phyloP scores from a whole-genome alignment of 176 grass and related monocot genomes.

The Zea mays region DNA sequence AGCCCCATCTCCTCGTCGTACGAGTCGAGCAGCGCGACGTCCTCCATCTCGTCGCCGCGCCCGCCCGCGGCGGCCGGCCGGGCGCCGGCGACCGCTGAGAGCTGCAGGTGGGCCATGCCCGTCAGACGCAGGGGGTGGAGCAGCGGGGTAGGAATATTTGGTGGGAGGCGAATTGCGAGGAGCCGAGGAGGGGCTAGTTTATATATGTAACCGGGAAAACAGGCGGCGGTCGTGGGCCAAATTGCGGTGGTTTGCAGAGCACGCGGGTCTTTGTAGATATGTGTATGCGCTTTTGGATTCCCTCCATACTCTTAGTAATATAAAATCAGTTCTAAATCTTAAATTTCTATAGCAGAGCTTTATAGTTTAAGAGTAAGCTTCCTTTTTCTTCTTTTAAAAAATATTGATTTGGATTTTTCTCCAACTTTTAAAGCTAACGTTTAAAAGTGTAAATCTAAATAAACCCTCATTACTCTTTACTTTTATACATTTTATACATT shows the following conservation, averaged over 20 bases:
- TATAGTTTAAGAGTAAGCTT: too few relatives aligned
- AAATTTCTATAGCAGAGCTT: too few relatives aligned
- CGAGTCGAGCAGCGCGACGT: constrained; percentile 71
- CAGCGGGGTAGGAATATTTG: constrained; percentile 28
- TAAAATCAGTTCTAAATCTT: too few relatives aligned
- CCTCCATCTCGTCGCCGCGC: constrained; percentile 65
- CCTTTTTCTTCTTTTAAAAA: too few relatives aligned
- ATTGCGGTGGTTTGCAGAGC: neutral
- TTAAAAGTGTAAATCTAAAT: too few relatives aligned
- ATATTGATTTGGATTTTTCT: too few relatives aligned
- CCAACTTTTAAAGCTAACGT: too few relatives aligned
- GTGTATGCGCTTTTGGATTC: too few relatives aligned
- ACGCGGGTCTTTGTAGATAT: neutral
- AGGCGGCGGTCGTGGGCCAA: neutral
- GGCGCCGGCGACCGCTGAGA: constrained; percentile 45
- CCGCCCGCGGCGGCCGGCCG: constrained; percentile 26
- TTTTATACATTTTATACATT: too few relatives aligned
- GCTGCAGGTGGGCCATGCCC: constrained; percentile 61
- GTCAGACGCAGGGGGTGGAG: neutral
- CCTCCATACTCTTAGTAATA: too few relatives aligned
- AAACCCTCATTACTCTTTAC: too few relatives aligned
- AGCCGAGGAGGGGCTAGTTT: constrained; percentile 19
- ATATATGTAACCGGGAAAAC: constrained; percentile 17
- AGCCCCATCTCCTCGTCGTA: constrained; percentile 75
- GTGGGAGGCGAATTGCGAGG: constrained; percentile 27